Evolutionary conservation across 441 rosid genomes (phyloP), one percentile per base, ranked within the genome.

Genomic region (Arabidopsis lyrata): DNA sequence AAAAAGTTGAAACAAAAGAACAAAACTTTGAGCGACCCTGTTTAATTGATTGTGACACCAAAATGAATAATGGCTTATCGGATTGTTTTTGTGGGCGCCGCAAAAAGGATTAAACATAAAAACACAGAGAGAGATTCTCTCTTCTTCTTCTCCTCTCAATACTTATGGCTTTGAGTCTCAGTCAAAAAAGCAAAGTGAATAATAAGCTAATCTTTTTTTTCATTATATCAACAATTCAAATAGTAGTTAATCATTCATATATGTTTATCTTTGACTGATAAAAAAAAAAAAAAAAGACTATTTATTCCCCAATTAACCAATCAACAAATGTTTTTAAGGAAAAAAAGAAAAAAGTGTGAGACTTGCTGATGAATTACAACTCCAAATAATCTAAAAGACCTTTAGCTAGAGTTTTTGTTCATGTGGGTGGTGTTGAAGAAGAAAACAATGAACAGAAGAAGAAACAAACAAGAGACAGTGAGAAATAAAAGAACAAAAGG

Each of bases 21-120:
- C 77, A 71, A 72, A 77, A 77, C 77, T 77, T 77, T 72, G 77
- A 77, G 80, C 65, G 80, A 59, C 80, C 13, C 65, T 71, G 72
- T 77, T 71, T 57, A 72, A 72, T 2, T 66, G 73, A 77, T 77
- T 1, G 77, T 72, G 80, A 66, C 77, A 65, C 73, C 35, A 50
- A 59, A 75, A 65, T 71, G 73, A 77, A 77, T 60, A 44, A 54
- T 62, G 76, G 79, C 75, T 76, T 69, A 69, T 76, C 78, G 65
- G 36, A 62, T 64, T 70, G 76, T 76, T 64, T 76, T 63, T 64
- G 80, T 77, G 73, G 80, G 73, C 73, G 77, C 77, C 80, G 77
- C 77, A 42, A 52, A 76, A 70, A 76, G 65, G 75, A 64, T 63
- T 14, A 36, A 56, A 76, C 65, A 59, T 57, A 20, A 56, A 63